Evolutionary conservation across 1,284 basidiomycete genomes (phyloP), one percentile per base, ranked within the genome.

Genomic region (Apiotrichum veenhuisii): DNA sequence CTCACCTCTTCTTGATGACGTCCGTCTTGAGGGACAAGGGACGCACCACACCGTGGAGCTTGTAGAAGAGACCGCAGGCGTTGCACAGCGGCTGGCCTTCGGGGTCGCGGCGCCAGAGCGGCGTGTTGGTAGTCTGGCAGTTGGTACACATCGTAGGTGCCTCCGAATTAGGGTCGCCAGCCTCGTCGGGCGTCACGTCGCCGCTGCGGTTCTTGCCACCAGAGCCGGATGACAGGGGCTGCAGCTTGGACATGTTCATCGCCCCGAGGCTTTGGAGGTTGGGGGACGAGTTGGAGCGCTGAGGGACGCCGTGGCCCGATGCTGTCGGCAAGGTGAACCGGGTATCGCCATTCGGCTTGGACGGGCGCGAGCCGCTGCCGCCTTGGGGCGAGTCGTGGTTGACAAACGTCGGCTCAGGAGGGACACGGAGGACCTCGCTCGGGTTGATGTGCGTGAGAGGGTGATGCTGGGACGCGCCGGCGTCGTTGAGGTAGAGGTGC

Each of bases 21-120:
- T 97, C 93, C 25, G 93, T 96, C 82, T 96, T 97, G 61, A 97
- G 82, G 48, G 91, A 94, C 62, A 96, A 78, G 9, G 93, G 93
- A 54, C 94, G 84, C 18, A 94, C 91, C 40, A 96, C 92, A 43
- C 94, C 94, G 69, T 97, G 93, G 46, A 97, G 80, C 85, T 96
- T 96, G 79, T 84, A 93, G 80, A 93, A 94, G 68, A 93, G 77
- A 10, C 91, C 91, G 76, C 91, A 94, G 11, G 91, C 91, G 82
- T 80, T 79, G 85, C 91, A 97, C 57, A 97, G 77, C 34, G 93
- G 93, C 73, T 95, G 91, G 25, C 93, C 93, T 64, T 97, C 92
- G 1, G 92, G 90, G 79, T 97, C 92, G 64, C 94, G 82, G 72
- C 93, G 83, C 93, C 93, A 97, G 54, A 97, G 79, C 1, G 93